phyloP scores from a whole-genome alignment of 73 alveolate genomes.

The Tetrahymena borealis region DNA sequence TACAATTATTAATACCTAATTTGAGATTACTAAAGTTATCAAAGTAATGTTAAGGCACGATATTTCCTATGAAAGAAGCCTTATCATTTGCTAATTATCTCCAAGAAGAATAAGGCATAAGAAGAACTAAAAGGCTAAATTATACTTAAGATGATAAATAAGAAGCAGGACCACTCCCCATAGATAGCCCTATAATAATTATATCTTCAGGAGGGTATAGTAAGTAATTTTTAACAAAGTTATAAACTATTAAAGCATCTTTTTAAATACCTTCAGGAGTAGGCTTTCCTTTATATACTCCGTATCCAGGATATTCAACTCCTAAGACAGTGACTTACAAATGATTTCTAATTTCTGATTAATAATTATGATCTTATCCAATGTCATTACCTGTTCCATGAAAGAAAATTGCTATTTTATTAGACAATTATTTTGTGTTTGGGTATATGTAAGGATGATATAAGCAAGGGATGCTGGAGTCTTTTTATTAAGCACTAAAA shows the following conservation, averaged over 20 bases:
- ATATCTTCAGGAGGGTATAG: constrained; percentile 15
- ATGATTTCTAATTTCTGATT: constrained; percentile 36
- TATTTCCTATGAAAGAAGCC: background rate
- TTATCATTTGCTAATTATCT: background rate
- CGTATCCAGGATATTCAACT: constrained; percentile 69
- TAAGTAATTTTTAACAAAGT: background rate
- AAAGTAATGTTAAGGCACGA: background rate
- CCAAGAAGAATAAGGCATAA: background rate
- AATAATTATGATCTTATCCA: background rate
- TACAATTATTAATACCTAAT: background rate
- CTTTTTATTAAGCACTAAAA: background rate
- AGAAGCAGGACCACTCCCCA: constrained; percentile 66
- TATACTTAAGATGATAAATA: constrained; percentile 18
- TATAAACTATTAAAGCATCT: constrained; percentile 48
- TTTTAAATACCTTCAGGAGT: constrained; percentile 33
- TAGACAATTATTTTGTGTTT: background rate
- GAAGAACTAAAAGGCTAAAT: background rate
- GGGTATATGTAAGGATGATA: background rate
- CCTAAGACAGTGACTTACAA: constrained; percentile 59
- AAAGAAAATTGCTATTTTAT: background rate
- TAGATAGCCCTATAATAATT: constrained; percentile 51
- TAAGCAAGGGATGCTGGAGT: background rate
- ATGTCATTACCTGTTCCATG: background rate
- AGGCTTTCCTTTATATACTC: constrained; percentile 54
- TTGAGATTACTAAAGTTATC: background rate